Percentiles rank a stretch among this genome's conserved stretches.
These are phyloP conservation scores for Aspergillus sclerotioniger DNA, from an alignment of 495 filamentous ascomycete species.

Conservation along the genomic window DNA sequence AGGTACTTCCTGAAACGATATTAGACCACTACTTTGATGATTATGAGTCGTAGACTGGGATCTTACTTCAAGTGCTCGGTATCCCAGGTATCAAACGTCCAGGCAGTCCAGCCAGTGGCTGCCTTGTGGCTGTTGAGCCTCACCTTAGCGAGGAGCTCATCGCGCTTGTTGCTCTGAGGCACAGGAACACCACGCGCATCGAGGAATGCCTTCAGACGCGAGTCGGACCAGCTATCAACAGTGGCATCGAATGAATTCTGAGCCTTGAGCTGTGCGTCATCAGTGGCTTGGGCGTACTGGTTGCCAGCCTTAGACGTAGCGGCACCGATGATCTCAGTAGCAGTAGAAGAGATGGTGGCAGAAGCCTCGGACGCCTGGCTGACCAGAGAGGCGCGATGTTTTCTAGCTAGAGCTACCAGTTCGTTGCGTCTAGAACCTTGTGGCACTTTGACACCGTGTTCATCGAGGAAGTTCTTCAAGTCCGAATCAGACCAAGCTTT, in stretches of 20 bases:
- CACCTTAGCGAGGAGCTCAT: slow-evolving; percentile 76
- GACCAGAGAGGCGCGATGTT: slow-evolving; percentile 73
- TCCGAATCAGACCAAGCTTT: slow-evolving; percentile 83
- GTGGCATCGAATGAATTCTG: slow-evolving; percentile 66
- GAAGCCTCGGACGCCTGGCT: slow-evolving; percentile 59
- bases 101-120: slow-evolving; percentile 66
- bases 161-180: slow-evolving; percentile 71
- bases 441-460: slow-evolving; percentile 75
- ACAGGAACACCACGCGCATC: slow-evolving; percentile 60
- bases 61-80: slow-evolving; percentile 69
- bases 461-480: slow-evolving; percentile 76
- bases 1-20: slow-evolving; percentile 59
- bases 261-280: slow-evolving; percentile 60
- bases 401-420: slow-evolving; percentile 84
- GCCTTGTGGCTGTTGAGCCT: slow-evolving; percentile 72
- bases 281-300: slow-evolving; percentile 71
- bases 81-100: slow-evolving; percentile 84
- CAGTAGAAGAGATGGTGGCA: slow-evolving; percentile 42
- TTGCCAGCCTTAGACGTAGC: slow-evolving; percentile 82
- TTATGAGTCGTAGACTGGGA: not conserved
- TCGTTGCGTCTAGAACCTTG: slow-evolving; percentile 91
- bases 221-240: slow-evolving; percentile 66
- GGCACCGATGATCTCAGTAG: slow-evolving; percentile 66
- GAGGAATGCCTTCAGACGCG: slow-evolving; percentile 70
- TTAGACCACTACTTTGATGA: slow-evolving; percentile 17